A percentile compares a stretch with the other conserved stretches of the same genome.
Conservation (phyloP, 2,329 filamentous ascomycete genomes). For the Piedraia hortae region DNA sequence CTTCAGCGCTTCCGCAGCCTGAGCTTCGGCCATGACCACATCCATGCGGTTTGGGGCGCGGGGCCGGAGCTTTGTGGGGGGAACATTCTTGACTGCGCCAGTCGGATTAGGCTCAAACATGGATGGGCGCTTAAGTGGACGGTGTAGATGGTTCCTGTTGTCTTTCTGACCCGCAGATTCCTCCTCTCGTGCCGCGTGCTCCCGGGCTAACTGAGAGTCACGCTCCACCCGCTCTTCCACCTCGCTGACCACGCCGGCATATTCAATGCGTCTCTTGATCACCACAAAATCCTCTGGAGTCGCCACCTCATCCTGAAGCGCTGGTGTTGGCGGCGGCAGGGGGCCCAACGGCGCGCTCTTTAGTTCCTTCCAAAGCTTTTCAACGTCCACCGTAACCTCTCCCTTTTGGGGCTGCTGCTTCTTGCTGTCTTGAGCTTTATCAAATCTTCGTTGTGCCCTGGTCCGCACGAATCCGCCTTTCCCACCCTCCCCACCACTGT, state of each 20-base stretch:
- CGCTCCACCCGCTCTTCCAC: conserved; percentile 26
- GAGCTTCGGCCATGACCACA: conserved; percentile 10
- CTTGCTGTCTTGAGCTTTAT: conserved; percentile 22
- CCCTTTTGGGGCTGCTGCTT: conserved; percentile 15
- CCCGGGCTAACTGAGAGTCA: conserved; percentile 27
- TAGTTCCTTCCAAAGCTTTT: conserved; percentile 26
- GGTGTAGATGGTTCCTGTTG: conserved; percentile 16
- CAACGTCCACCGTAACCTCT: conserved; percentile 27
- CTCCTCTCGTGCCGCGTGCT: too few species aligned
- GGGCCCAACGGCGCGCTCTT: conserved; percentile 13
- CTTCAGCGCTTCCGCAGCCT: conserved; percentile 11
- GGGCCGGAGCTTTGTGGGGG: conserved; percentile 17
- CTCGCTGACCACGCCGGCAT: conserved; percentile 26
- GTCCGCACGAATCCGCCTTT: conserved; percentile 26
- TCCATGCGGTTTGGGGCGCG: conserved; percentile 10
- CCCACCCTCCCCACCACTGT: conserved; percentile 16
- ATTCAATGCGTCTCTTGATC: conserved; percentile 29
- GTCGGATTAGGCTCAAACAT: conserved; percentile 25
- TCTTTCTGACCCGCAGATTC: conserved; percentile 19
- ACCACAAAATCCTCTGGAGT: conserved; percentile 17
- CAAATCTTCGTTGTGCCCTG: conserved; percentile 22
- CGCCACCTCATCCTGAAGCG: conserved; percentile 3
- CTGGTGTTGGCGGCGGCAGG: conserved; percentile 3
- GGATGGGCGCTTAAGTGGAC: conserved; percentile 19
- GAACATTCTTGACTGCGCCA: conserved; percentile 19